phyloP scores from a whole-genome alignment of 345 rosid species.

The Salix purpurea region DNA sequence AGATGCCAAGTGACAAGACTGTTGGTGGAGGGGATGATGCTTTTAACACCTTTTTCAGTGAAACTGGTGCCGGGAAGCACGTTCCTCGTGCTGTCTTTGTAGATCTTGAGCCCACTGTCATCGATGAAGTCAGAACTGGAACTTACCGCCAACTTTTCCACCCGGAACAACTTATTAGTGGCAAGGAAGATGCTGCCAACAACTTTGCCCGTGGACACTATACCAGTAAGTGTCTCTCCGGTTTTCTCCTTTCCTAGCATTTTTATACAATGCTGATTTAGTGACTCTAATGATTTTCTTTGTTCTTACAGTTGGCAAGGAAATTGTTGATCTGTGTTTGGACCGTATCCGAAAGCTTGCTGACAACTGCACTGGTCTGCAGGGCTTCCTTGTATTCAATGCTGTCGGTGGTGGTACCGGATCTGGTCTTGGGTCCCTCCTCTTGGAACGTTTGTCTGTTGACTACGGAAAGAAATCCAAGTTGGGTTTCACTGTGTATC shows the following conservation, averaged over 20 bases:
- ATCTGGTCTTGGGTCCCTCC: constrained; percentile 29
- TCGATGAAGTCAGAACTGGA: constrained; percentile 26
- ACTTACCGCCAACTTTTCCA: constrained; percentile 28
- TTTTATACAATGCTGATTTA: too few relatives aligned
- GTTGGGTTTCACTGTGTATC: constrained; percentile 28
- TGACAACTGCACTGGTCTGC: constrained; percentile 29
- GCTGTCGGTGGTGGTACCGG: constrained; percentile 32
- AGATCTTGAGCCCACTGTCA: constrained; percentile 30
- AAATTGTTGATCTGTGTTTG: constrained; percentile 28
- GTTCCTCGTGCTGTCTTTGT: constrained; percentile 28
- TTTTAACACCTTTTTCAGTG: constrained; percentile 31
- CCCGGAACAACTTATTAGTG: constrained; percentile 30
- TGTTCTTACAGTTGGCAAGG: constrained; percentile 23
- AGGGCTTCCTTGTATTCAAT: constrained; percentile 28
- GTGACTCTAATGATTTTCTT: neutral
- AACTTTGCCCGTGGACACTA: constrained; percentile 31
- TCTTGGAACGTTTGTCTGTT: constrained; percentile 26
- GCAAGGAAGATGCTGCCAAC: constrained; percentile 34
- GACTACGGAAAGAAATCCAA: constrained; percentile 31
- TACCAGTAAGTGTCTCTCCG: constrained; percentile 10
- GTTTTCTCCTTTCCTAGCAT: neutral
- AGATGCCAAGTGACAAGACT: constrained; percentile 29
- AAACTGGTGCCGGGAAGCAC: constrained; percentile 31
- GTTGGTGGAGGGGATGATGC: constrained; percentile 27
- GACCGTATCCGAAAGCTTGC: constrained; percentile 28